phyloP scores from a whole-genome alignment of 2,329 filamentous ascomycete genomes.

The Colletotrichum siamense region DNA sequence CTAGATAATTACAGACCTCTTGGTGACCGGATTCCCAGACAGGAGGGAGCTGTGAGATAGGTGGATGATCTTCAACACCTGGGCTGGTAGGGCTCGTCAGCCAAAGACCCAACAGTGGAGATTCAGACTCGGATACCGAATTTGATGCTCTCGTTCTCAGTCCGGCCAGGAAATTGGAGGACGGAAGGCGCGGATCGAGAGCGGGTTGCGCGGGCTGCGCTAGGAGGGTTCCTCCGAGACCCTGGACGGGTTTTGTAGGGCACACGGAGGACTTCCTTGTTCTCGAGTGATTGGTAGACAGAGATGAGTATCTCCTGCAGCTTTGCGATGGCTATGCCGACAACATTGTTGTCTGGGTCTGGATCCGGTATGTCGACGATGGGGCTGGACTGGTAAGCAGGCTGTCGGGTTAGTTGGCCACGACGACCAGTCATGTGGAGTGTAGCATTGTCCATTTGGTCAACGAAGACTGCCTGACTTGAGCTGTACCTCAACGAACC shows the following conservation, averaged over 20 bases:
- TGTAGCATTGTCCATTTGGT: conserved; percentile 15
- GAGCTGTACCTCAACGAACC: not conserved
- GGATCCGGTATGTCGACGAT: conserved; percentile 10
- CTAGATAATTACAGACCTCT: conserved; percentile 53
- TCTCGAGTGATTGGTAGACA: conserved; percentile 54
- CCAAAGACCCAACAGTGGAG: too few relatives aligned
- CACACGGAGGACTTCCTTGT: conserved; percentile 51
- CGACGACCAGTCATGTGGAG: not conserved
- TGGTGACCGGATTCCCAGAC: conserved; percentile 61
- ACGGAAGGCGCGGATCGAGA: not conserved
- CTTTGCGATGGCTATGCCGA: conserved; percentile 46
- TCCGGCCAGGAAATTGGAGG: conserved; percentile 54
- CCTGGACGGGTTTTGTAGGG: conserved; percentile 43
- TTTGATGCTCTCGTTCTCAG: conserved; percentile 50
- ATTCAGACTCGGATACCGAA: too few relatives aligned
- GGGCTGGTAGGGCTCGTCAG: too few relatives aligned
- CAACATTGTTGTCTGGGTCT: conserved; percentile 5
- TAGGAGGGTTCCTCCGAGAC: not conserved
- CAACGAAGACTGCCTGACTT: not conserved
- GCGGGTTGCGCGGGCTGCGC: not conserved
- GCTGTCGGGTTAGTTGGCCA: conserved; percentile 12
- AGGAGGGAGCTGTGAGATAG: conserved; percentile 64
- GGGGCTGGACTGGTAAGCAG: not conserved
- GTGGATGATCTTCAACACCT: conserved; percentile 63
- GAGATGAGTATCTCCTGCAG: conserved; percentile 62